Conservation (phyloP, 169 alveolate species). For the Babesia sp. region DNA sequence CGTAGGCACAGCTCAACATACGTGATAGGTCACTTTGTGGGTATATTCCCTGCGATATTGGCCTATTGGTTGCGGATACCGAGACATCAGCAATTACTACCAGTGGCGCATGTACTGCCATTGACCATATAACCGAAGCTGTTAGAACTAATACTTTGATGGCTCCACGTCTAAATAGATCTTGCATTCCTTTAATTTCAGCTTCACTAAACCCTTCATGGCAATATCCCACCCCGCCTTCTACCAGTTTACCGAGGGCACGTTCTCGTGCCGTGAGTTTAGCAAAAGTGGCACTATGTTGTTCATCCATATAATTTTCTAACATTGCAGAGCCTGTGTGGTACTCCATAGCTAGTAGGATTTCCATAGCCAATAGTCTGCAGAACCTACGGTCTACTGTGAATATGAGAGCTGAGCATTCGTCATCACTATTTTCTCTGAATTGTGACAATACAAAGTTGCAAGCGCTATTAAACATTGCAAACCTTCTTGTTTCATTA, state of each 20-base stretch:
- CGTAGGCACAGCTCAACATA: conserved; percentile 87
- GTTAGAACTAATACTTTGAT: conserved; percentile 88
- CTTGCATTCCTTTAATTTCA: conserved; percentile 80
- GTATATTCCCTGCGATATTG: conserved; percentile 90
- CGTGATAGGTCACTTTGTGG: conserved; percentile 92
- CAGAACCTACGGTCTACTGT: conserved; percentile 94
- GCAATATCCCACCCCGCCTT: conserved; percentile 41
- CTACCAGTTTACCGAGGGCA: conserved; percentile 18
- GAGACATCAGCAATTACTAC: conserved; percentile 81
- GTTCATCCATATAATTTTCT: background rate
- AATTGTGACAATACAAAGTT: conserved; percentile 52
- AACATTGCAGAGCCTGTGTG: conserved; percentile 61
- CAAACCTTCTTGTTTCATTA: conserved; percentile 44
- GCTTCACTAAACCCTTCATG: conserved; percentile 82
- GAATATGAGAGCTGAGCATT: conserved; percentile 85
- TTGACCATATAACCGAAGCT: conserved; percentile 90
- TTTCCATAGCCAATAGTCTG: conserved; percentile 91
- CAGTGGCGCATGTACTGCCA: conserved; percentile 77
- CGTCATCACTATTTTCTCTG: conserved; percentile 53
- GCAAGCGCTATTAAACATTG: conserved; percentile 67
- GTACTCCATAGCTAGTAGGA: conserved; percentile 80
- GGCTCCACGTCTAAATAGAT: conserved; percentile 77
- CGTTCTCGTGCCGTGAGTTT: conserved; percentile 23
- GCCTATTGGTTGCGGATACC: conserved; percentile 74
- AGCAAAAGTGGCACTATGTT: background rate